Percentiles rank a stretch among this genome's conserved stretches.
phyloP scores from a whole-genome alignment of 805 yeast genomes.

The Candida ipomoeae region DNA sequence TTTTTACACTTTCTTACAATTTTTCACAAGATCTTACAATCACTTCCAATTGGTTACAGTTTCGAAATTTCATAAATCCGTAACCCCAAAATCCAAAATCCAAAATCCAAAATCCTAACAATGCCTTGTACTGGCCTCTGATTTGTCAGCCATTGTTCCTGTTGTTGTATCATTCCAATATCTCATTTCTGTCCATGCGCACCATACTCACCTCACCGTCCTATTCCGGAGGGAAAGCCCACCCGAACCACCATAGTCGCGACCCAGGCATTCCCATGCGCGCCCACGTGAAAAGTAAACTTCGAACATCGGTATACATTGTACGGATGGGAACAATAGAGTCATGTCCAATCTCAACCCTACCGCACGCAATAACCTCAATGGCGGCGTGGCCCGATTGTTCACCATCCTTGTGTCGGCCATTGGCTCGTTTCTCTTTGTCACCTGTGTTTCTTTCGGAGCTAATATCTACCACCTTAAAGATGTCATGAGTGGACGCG shows the following conservation, averaged over 20 bases:
- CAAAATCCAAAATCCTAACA: too few species aligned
- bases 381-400: conserved; percentile 19
- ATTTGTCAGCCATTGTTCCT: too few species aligned
- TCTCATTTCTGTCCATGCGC: too few species aligned
- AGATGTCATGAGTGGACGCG: conserved; percentile 28
- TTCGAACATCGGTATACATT: not conserved
- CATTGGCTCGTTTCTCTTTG: conserved; percentile 28
- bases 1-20: too few species aligned
- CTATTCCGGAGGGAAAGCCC: not conserved
- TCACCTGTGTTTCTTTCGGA: conserved; percentile 21
- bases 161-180: too few species aligned
- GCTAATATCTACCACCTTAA: conserved; percentile 30
- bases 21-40: too few species aligned
- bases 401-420: conserved; percentile 23
- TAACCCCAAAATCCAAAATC: too few species aligned
- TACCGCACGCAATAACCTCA: conserved; percentile 13
- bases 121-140: too few species aligned
- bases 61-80: too few species aligned
- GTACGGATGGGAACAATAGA: not conserved
- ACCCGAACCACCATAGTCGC: not conserved
- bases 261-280: not conserved
- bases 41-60: too few species aligned
- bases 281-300: not conserved
- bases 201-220: too few species aligned
- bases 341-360: conserved; percentile 10